Evolutionary conservation across 2,329 filamentous ascomycete genomes (phyloP).

Genomic region (Sclerotinia subarctica): DNA sequence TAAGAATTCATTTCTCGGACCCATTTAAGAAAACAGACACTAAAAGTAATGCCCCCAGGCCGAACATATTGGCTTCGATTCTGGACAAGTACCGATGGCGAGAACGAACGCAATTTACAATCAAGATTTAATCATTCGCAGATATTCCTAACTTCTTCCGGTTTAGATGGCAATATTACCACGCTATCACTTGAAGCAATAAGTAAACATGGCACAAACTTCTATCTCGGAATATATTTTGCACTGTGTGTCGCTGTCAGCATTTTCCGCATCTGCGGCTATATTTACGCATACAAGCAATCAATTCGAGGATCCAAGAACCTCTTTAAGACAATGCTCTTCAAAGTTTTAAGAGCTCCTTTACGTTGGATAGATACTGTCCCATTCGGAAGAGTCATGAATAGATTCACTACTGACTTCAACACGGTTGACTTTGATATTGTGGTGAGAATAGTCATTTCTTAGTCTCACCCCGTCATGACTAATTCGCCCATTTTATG

Average conservation of each 20-base stretch:
- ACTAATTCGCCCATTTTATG: background rate
- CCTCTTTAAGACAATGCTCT: constrained; percentile 64
- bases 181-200: background rate
- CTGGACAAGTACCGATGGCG: constrained; percentile 12
- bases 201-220: background rate
- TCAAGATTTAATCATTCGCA: constrained; percentile 1
- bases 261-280: constrained; percentile 42
- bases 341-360: constrained; percentile 64
- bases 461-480: background rate
- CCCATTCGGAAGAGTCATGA: constrained; percentile 69
- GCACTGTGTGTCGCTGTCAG: constrained; percentile 9
- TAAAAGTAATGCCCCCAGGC: background rate
- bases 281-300: constrained; percentile 58
- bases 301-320: constrained; percentile 63
- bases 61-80: constrained; percentile 21
- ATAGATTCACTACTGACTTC: constrained; percentile 74
- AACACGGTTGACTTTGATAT: constrained; percentile 17
- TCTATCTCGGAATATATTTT: constrained; percentile 20
- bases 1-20: background rate
- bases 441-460: constrained; percentile 1
- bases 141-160: background rate
- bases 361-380: constrained; percentile 75
- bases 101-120: background rate
- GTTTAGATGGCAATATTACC: background rate
- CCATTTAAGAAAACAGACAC: background rate